Percentiles rank a stretch among this genome's conserved stretches.
Evolutionary conservation across 2,329 filamentous ascomycete genomes (phyloP).

Genomic region (Fusarium mundagurra): DNA sequence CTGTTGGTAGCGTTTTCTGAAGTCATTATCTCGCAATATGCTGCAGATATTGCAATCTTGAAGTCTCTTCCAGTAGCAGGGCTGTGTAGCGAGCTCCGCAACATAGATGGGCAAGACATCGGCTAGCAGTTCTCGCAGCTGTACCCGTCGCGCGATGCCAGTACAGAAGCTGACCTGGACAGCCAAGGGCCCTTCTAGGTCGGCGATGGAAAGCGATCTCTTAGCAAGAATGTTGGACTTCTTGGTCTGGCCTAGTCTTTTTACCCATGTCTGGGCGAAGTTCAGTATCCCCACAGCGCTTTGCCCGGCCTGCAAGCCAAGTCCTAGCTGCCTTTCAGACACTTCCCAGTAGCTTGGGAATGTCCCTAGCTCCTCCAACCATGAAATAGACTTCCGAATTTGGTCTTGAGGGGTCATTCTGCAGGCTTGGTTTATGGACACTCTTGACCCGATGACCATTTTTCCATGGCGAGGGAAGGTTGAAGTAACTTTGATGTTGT

Average conservation of each 20-base stretch:
- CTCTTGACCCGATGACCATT: no score
- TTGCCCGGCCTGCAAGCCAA: accelerated
- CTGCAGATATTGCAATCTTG: accelerated
- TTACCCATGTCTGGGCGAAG: neutral
- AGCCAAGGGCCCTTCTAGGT: neutral
- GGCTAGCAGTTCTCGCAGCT: accelerated
- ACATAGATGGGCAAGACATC: accelerated
- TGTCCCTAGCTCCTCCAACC: neutral
- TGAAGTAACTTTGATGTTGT: accelerated
- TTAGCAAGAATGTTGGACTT: accelerated
- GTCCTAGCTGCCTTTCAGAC: accelerated
- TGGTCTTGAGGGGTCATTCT: accelerated
- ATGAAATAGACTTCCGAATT: no score
- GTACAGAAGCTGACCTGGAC: neutral
- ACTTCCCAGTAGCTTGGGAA: neutral
- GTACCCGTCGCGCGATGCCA: accelerated
- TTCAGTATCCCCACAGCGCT: accelerated
- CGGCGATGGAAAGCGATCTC: accelerated
- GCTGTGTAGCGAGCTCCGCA: accelerated
- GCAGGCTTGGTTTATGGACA: no score
- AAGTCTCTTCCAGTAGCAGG: accelerated
- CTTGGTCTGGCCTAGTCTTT: accelerated
- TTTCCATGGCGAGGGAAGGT: no score
- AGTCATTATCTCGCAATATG: accelerated
- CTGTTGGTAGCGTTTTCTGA: accelerated